These are phyloP conservation scores for Lepidopterella palustris DNA, from an alignment of 495 filamentous ascomycete species.

Conservation along the genomic window DNA sequence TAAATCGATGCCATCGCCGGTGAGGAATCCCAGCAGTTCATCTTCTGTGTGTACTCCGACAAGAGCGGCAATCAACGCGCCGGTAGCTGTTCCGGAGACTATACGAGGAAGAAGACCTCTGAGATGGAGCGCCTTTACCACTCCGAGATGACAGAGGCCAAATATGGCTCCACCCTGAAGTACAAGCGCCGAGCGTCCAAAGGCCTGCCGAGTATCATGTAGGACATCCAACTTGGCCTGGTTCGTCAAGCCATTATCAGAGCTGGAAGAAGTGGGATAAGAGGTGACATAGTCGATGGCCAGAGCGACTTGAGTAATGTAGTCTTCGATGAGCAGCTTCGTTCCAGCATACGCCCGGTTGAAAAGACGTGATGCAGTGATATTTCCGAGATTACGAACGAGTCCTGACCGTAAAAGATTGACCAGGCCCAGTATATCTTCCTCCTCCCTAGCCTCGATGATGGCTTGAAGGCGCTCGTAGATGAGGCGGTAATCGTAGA, in stretches of 20 bases:
- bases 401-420: constrained; percentile 79
- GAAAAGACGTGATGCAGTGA: constrained; percentile 76
- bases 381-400: constrained; percentile 87
- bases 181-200: constrained; percentile 79
- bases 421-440: constrained; percentile 67
- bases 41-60: constrained; percentile 86
- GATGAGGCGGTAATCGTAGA: constrained; percentile 89
- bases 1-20: constrained; percentile 74
- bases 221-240: constrained; percentile 83
- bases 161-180: constrained; percentile 91
- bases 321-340: constrained; percentile 85
- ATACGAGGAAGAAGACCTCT: constrained; percentile 82
- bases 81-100: constrained; percentile 85
- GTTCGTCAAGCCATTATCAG: constrained; percentile 58
- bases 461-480: constrained; percentile 66
- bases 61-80: constrained; percentile 83
- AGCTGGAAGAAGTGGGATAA: constrained; percentile 56
- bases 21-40: constrained; percentile 69
- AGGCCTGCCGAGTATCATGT: constrained; percentile 84
- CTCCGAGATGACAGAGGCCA: constrained; percentile 83
- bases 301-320: constrained; percentile 73
- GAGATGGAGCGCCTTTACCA: constrained; percentile 81
- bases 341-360: constrained; percentile 83
- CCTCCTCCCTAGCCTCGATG: constrained; percentile 64
- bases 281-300: constrained; percentile 70